A percentile compares a stretch with the other conserved stretches of the same genome.
Conservation (phyloP, 2,329 filamentous ascomycete genomes). For the Cladosporium cucumerinum region DNA sequence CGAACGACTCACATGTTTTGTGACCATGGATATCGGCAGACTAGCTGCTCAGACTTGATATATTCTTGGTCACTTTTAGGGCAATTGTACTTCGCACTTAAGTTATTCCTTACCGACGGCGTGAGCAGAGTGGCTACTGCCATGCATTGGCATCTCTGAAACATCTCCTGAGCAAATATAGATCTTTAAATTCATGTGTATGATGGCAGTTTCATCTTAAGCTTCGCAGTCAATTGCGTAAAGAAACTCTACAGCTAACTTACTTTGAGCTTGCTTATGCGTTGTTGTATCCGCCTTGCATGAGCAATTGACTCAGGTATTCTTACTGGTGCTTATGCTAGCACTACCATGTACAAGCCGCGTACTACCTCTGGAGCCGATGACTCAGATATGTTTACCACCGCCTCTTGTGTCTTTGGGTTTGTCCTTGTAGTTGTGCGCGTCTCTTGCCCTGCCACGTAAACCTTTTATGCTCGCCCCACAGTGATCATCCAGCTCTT, state of each 20-base stretch:
- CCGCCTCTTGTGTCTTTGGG: background rate
- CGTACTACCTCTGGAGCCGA: background rate
- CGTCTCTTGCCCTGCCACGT: background rate
- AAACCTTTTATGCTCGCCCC: background rate
- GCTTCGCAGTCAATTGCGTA: background rate
- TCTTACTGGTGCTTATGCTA: background rate
- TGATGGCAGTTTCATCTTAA: background rate
- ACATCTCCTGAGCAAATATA: background rate
- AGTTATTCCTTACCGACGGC: background rate
- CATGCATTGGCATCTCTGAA: background rate
- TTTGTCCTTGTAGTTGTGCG: background rate
- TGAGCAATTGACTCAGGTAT: background rate
- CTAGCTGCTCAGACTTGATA: background rate
- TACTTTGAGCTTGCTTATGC: background rate
- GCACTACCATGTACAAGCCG: background rate
- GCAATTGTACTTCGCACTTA: background rate
- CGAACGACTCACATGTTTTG: background rate
- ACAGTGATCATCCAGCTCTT: background rate
- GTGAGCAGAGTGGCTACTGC: background rate
- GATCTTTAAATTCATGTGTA: background rate
- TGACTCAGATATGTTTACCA: background rate
- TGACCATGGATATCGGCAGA: background rate
- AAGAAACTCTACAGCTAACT: background rate
- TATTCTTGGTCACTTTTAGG: background rate
- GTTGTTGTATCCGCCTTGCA: background rate